Evolutionary conservation across 2,329 filamentous ascomycete species (phyloP).

Genomic region (Cryphonectria radicalis): DNA sequence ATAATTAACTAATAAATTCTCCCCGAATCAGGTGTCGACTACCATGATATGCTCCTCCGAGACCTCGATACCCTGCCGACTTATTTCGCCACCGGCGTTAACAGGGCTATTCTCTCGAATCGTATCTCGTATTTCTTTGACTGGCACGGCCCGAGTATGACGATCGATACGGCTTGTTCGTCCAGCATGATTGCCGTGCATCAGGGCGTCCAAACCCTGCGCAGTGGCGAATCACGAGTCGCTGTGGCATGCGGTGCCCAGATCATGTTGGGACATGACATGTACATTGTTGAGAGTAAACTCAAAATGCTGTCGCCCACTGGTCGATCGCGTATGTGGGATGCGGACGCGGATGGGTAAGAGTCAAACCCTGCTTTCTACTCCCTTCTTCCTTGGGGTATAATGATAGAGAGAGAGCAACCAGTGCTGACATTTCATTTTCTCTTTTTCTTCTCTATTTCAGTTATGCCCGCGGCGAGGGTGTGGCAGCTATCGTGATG

Average conservation of each 20-base stretch:
- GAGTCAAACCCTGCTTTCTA: neutral
- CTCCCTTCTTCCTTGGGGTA: neutral
- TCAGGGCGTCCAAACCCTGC: conserved; percentile 41
- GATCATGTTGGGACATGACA: conserved; percentile 37
- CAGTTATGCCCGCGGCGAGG: conserved; percentile 57
- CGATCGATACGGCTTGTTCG: conserved; percentile 50
- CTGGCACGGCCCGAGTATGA: conserved; percentile 44
- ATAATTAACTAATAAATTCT: neutral
- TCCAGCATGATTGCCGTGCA: conserved; percentile 45
- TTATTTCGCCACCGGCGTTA: conserved; percentile 40
- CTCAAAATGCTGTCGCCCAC: conserved; percentile 45
- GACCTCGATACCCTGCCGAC: conserved; percentile 32
- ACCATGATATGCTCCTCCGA: neutral
- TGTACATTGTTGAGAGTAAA: conserved; percentile 41
- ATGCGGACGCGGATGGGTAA: conserved; percentile 49
- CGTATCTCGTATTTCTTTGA: conserved; percentile 47
- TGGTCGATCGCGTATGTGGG: conserved; percentile 47
- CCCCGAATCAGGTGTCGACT: neutral
- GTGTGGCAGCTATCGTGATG: conserved; percentile 49
- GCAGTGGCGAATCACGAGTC: conserved; percentile 36
- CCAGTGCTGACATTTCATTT: neutral
- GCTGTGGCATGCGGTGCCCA: conserved; percentile 40
- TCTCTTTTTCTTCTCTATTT: conserved; percentile 30
- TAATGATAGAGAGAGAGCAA: neutral
- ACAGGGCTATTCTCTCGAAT: conserved; percentile 40